Evolutionary conservation across 345 rosid genomes (phyloP), one percentile per base, ranked within the genome.

Genomic region (Salix arbutifolia): DNA sequence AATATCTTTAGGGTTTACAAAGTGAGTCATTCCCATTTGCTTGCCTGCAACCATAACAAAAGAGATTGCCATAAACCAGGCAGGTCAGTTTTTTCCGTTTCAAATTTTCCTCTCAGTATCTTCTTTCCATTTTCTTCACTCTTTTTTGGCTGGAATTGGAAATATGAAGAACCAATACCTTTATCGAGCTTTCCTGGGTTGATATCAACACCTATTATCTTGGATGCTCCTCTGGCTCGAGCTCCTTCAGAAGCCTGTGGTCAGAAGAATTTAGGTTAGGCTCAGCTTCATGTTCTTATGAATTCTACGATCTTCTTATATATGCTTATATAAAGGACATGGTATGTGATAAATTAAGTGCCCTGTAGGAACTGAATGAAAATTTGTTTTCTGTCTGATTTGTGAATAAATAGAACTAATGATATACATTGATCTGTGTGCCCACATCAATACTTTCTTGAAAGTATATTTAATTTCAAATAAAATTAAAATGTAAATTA

Each of bases 201-300:
- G 60, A 79, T 71, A 68, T 92, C 94, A 69, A 91, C 82, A 6
- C 92, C 94, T 58, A 90, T 88, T 4, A 91, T 90, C 73, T 80
- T 88, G 11, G 90, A 85, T 17, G 92, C 91, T 64, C 94, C 94
- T 81, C 88, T 86, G 13, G 76, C 89, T 74, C 92, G 80, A 25
- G 91, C 87, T 74, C 91, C 94, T 75, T 88, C 89, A 8, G 90
- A 88, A 0, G 83, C 94, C 92, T 92, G 76, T 58, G 44, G 8
- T 50, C 1, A 42, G 13, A 42, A 42, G 0, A 42, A 42, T 42
- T 42, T 42, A 42, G 46, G 46, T 11, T 40, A 10, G 35, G 35
- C 35, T 33, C 35, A 40, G 12, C 44, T 40, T 40, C 44, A 40
- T 10, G 13, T 40, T 9, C 13, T 40, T 10, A 40, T 40, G 12